Conservation (phyloP, 2,329 filamentous ascomycete genomes). For the Acrodontium crateriforme region DNA sequence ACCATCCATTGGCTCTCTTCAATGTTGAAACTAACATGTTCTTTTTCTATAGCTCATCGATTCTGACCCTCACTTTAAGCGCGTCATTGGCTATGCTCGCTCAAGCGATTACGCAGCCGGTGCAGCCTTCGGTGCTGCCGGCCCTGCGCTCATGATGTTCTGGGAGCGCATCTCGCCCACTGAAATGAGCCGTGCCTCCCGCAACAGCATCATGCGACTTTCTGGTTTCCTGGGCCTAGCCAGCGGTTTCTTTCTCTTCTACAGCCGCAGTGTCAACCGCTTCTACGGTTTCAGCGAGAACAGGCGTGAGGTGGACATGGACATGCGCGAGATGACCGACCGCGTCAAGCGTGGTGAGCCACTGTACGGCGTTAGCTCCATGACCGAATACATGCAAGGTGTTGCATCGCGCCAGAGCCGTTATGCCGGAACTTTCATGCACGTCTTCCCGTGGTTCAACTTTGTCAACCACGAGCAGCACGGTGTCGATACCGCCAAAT, state of each 20-base stretch:
- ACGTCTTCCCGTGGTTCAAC: slow-evolving; percentile 92
- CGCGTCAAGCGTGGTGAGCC: slow-evolving; percentile 88
- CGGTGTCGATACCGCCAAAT: slow-evolving; percentile 95
- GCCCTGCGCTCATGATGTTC: slow-evolving; percentile 58
- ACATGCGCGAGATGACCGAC: slow-evolving; percentile 96
- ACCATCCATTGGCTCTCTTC: slow-evolving; percentile 2
- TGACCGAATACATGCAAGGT: slow-evolving; percentile 85
- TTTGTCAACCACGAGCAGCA: slow-evolving; percentile 95
- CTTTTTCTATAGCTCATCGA: slow-evolving; percentile 68
- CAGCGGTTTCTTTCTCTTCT: slow-evolving; percentile 74
- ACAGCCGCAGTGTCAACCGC: slow-evolving; percentile 67
- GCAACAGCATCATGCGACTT: slow-evolving; percentile 70
- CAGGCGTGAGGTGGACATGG: slow-evolving; percentile 78
- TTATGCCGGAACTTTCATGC: slow-evolving; percentile 72
- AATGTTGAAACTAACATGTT: slow-evolving; percentile 15
- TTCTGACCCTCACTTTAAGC: slow-evolving; percentile 90
- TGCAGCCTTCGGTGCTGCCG: slow-evolving; percentile 52
- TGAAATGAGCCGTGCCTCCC: slow-evolving; percentile 67
- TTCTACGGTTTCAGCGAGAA: slow-evolving; percentile 97
- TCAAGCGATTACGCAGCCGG: slow-evolving; percentile 69
- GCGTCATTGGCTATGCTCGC: slow-evolving; percentile 78
- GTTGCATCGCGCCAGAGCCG: slow-evolving; percentile 84
- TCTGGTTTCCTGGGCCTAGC: slow-evolving; percentile 56
- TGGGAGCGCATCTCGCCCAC: slow-evolving; percentile 82
- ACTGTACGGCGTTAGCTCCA: slow-evolving; percentile 65